Evolutionary conservation across 2,329 filamentous ascomycete genomes (phyloP).

Genomic region (Nannizziopsis barbatae): DNA sequence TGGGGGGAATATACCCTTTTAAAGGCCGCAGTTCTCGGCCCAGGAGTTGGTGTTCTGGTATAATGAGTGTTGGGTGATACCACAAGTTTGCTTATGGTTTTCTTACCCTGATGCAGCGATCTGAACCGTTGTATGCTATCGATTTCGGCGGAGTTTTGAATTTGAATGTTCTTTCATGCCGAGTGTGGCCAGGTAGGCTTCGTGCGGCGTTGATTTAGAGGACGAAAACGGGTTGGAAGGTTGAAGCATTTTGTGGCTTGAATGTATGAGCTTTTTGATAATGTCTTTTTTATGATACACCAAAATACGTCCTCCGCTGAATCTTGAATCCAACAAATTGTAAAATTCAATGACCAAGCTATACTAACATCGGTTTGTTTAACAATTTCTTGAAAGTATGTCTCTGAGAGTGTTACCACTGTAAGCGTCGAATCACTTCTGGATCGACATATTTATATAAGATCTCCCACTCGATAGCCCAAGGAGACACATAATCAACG

Average conservation of each 20-base stretch:
- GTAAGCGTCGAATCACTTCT: conserved; percentile 9
- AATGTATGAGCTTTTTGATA: not conserved
- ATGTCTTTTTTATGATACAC: no score
- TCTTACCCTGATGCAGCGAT: not conserved
- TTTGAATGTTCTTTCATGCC: not conserved
- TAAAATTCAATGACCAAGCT: no score
- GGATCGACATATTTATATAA: conserved; percentile 32
- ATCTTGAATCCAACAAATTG: no score
- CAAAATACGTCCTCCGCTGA: no score
- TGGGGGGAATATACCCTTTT: not conserved
- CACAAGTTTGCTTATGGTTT: not conserved
- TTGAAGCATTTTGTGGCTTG: not conserved
- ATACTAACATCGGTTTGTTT: no score
- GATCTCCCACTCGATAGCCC: conserved; percentile 30
- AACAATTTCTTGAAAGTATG: no score
- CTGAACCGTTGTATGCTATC: not conserved
- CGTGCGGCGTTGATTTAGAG: not conserved
- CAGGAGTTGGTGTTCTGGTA: conserved; percentile 3
- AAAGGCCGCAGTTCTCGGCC: not conserved
- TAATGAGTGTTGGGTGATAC: conserved; percentile 4
- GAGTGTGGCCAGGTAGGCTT: not conserved
- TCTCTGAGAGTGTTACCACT: no score
- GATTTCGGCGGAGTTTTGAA: not conserved
- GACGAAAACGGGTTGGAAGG: not conserved
- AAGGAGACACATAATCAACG: conserved; percentile 27